Percentiles rank a stretch among this genome's conserved stretches.
Conservation (phyloP, 2,329 filamentous ascomycete species). For the Clonostachys sp. region DNA sequence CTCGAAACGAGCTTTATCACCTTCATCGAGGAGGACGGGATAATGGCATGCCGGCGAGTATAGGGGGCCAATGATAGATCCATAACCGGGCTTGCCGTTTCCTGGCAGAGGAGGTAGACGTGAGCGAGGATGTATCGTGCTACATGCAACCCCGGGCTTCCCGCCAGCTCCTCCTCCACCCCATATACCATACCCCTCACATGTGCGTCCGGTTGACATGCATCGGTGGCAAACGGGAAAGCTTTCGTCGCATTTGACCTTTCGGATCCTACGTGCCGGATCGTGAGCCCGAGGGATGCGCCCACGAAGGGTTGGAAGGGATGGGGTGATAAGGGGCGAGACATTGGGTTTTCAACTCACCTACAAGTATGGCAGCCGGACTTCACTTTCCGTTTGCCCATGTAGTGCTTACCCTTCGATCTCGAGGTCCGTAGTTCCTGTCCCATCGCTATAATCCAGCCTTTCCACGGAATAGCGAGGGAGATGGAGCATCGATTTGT, state of each 20-base stretch:
- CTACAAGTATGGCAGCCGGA: constrained; percentile 15
- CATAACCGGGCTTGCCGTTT: too few species aligned
- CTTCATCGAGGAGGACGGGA: neutral
- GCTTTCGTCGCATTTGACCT: constrained; percentile 24
- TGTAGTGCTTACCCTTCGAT: too few species aligned
- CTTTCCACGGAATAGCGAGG: too few species aligned
- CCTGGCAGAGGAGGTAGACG: too few species aligned
- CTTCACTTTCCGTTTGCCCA: constrained; percentile 8
- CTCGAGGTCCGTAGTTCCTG: too few species aligned
- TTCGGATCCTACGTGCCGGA: constrained; percentile 13
- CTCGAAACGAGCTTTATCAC: constrained; percentile 25
- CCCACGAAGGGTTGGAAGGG: constrained; percentile 6
- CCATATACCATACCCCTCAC: constrained; percentile 23
- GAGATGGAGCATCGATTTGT: too few species aligned
- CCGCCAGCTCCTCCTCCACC: constrained; percentile 3
- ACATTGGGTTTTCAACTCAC: constrained; percentile 5
- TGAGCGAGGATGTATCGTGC: constrained; percentile 8
- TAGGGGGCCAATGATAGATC: too few species aligned
- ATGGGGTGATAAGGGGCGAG: too few species aligned
- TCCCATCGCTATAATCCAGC: too few species aligned
- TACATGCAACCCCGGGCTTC: neutral
- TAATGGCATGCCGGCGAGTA: too few species aligned
- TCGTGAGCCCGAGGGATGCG: constrained; percentile 2
- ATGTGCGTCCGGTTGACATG: constrained; percentile 12
- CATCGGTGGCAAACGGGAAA: constrained; percentile 18